Evolutionary conservation across 2,329 filamentous ascomycete genomes (phyloP).

Genomic region (Neonectria magnoliae): DNA sequence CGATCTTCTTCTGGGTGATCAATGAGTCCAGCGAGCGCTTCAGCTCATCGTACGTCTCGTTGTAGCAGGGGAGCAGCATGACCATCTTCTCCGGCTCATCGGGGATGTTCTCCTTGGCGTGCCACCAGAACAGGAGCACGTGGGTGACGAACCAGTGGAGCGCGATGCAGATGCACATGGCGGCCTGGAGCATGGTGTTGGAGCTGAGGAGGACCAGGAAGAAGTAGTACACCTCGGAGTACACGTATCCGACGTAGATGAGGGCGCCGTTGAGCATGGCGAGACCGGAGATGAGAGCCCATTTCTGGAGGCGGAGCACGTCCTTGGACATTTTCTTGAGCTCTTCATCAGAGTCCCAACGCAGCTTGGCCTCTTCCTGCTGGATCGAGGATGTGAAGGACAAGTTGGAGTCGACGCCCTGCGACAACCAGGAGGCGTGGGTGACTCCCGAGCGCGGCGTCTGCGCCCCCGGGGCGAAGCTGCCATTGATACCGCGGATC

Average conservation of each 20-base stretch:
- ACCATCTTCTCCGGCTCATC: conserved; percentile 56
- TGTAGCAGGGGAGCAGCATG: conserved; percentile 60
- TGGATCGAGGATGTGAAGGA: conserved; percentile 50
- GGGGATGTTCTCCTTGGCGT: conserved; percentile 47
- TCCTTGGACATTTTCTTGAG: conserved; percentile 51
- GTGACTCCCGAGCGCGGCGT: conserved; percentile 46
- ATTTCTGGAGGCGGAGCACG: conserved; percentile 52
- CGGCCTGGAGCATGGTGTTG: conserved; percentile 54
- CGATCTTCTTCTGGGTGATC: conserved; percentile 54
- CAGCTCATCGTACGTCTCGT: conserved; percentile 57
- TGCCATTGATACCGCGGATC: conserved; percentile 45
- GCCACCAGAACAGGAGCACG: conserved; percentile 43
- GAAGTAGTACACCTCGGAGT: conserved; percentile 53
- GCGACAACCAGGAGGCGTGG: conserved; percentile 46
- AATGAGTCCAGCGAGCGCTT: conserved; percentile 57
- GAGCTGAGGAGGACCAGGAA: conserved; percentile 58
- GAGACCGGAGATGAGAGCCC: conserved; percentile 50
- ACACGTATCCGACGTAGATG: conserved; percentile 50
- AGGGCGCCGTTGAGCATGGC: conserved; percentile 47
- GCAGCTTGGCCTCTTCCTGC: conserved; percentile 52
- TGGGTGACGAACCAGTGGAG: conserved; percentile 45
- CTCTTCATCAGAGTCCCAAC: conserved; percentile 53
- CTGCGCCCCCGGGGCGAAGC: conserved; percentile 44
- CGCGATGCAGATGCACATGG: conserved; percentile 54
- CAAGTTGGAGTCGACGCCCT: conserved; percentile 46